A percentile compares a stretch with the other conserved stretches of the same genome.
Conservation (phyloP, 2,329 filamentous ascomycete genomes). For the Neonectria ditissima region DNA sequence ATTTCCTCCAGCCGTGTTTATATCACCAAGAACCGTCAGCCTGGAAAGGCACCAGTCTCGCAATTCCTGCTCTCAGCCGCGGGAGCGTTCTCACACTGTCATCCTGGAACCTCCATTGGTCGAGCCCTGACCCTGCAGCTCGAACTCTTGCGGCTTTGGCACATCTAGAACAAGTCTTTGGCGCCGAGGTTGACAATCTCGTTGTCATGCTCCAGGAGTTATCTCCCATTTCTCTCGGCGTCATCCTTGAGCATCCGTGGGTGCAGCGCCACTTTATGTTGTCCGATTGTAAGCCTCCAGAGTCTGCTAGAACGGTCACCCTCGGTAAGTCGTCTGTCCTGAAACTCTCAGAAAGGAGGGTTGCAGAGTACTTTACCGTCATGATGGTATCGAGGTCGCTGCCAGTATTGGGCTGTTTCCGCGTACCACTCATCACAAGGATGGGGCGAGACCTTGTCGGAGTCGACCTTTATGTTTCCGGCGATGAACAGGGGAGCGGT, state of each 20-base stretch:
- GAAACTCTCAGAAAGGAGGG: not conserved
- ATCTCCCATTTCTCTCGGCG: not conserved
- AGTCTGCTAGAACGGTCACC: not conserved
- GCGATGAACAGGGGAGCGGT: not conserved
- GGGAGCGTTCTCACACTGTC: not conserved
- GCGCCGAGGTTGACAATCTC: not conserved
- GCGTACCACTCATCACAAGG: constrained; percentile 3
- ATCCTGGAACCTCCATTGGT: constrained; percentile 23
- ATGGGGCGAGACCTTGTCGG: constrained; percentile 23
- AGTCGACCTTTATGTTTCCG: constrained; percentile 2
- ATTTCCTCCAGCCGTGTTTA: no score
- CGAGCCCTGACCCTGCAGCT: constrained; percentile 10
- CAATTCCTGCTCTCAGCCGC: no score
- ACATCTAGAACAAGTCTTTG: not conserved
- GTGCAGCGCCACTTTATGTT: constrained; percentile 21
- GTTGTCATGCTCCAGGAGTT: constrained; percentile 21
- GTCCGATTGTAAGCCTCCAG: constrained; percentile 12
- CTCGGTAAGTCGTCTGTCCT: not conserved
- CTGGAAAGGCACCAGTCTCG: no score
- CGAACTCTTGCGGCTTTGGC: not conserved
- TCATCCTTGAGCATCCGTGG: constrained; percentile 4
- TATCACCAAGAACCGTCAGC: no score
- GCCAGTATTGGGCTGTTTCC: constrained; percentile 17
- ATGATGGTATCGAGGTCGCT: constrained; percentile 20
- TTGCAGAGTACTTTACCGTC: constrained; percentile 10